phyloP scores from a whole-genome alignment of 345 rosid species.

The Arabidopsis thaliana region DNA sequence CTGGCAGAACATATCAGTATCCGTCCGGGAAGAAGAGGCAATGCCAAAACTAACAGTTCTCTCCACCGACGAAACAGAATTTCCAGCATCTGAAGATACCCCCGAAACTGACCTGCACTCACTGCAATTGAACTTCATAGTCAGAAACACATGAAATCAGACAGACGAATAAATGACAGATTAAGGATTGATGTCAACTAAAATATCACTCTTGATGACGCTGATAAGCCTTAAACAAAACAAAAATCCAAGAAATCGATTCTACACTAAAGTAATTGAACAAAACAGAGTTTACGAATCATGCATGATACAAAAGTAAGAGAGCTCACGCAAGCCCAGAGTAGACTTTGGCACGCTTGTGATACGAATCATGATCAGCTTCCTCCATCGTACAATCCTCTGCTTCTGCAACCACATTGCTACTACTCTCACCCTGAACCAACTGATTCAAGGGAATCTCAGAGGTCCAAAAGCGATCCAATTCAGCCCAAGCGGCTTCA shows the following conservation, averaged over 20 bases:
- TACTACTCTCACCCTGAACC: constrained; percentile 69
- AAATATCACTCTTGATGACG: constrained; percentile 14
- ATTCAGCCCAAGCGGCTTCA: constrained; percentile 40
- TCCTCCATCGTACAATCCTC: constrained; percentile 42
- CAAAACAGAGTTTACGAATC: neutral
- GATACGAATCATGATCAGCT: constrained; percentile 56
- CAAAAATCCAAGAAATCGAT: neutral
- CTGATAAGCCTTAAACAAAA: neutral
- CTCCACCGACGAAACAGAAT: constrained; percentile 47
- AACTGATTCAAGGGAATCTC: constrained; percentile 30
- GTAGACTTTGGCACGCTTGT: constrained; percentile 88
- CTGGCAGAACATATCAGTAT: constrained; percentile 57
- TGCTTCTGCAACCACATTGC: constrained; percentile 37
- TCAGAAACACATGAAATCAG: constrained; percentile 19
- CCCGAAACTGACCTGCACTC: constrained; percentile 42
- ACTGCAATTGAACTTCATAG: constrained; percentile 45
- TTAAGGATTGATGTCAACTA: neutral
- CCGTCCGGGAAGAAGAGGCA: constrained; percentile 47
- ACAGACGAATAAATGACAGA: neutral
- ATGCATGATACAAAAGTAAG: neutral
- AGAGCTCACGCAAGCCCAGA: constrained; percentile 58
- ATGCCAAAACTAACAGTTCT: constrained; percentile 46
- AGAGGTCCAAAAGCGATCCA: constrained; percentile 33
- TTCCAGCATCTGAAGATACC: constrained; percentile 47
- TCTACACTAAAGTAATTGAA: neutral